Base-by-base conservation (phyloP, 768 basidiomycete genomes). In the Trametes maxima region DNA sequence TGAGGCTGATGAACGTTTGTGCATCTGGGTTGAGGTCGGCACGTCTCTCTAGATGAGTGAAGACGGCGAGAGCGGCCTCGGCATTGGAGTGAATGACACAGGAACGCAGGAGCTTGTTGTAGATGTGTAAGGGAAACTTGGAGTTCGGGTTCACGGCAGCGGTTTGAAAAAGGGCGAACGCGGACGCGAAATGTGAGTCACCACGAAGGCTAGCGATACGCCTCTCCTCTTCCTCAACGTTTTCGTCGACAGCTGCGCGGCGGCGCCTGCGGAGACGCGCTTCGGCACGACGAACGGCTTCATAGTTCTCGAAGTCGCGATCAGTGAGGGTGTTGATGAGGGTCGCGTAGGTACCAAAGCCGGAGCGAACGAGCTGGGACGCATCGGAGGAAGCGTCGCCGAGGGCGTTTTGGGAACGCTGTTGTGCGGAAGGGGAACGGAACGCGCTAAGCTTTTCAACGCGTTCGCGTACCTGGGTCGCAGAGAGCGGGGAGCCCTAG, bases 131-230 rank as follows among this genome's bases (percentile, higher is more conserved):
- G 0, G 76, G 74, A 46, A 85, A 69, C 4, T 69, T 64, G 7
- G 74, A 73, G 16, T 69, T 61, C 10, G 71, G 62, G 22, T 78
- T 72, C 8, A 79, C 70, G 28, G 80, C 75, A 17, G 86, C 79
- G 0, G 85, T 79, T 24, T 88, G 80, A 72, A 95, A 95, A 16
- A 95, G 75, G 16, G 84, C 80, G 75, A 94, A 77, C 0, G 92
- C 92, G 0, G 85, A 81, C 0, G 76, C 69, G 61, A 94, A 87
- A 63, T 90, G 92, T 67, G 85, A 82, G 70, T 95, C 94, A 28
- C 77, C 66, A 21, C 76, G 75, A 22, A 92, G 79, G 1, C 72
- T 62, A 0, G 72, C 73, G 42, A 83, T 77, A 10, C 79, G 79
- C 22, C 69, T 69, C 42, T 78, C 80, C 0, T 59, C 55, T 16